Evolutionary conservation across 2,329 filamentous ascomycete genomes (phyloP).

Genomic region (Mariannaea elegans): DNA sequence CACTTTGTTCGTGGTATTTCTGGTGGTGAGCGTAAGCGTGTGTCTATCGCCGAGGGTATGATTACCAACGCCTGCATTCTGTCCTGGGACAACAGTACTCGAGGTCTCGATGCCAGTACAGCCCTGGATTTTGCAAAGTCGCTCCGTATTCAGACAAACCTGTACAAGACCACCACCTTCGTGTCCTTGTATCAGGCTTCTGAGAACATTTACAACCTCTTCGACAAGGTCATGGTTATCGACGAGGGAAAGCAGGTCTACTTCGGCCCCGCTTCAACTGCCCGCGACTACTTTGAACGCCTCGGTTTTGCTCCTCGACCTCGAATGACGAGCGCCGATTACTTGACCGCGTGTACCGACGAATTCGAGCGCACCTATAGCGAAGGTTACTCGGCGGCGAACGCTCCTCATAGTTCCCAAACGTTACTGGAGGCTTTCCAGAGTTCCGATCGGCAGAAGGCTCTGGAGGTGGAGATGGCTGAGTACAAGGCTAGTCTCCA

Average conservation of each 20-base stretch:
- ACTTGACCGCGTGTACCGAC: slow-evolving; percentile 83
- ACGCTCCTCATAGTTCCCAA: slow-evolving; percentile 75
- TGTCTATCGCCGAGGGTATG: slow-evolving; percentile 84
- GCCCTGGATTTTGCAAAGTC: slow-evolving; percentile 74
- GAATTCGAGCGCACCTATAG: slow-evolving; percentile 84
- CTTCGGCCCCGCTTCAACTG: slow-evolving; percentile 74
- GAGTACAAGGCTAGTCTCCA: slow-evolving; percentile 72
- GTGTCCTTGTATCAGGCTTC: slow-evolving; percentile 88
- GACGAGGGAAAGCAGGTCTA: slow-evolving; percentile 80
- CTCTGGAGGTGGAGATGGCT: slow-evolving; percentile 71
- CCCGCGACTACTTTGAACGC: slow-evolving; percentile 77
- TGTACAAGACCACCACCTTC: slow-evolving; percentile 85
- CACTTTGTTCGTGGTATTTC: slow-evolving; percentile 80
- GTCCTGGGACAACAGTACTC: slow-evolving; percentile 80
- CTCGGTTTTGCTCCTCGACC: slow-evolving; percentile 80
- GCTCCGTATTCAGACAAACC: slow-evolving; percentile 81
- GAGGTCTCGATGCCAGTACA: slow-evolving; percentile 73
- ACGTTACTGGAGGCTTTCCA: slow-evolving; percentile 76
- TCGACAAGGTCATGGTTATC: slow-evolving; percentile 87
- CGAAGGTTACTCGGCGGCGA: slow-evolving; percentile 68
- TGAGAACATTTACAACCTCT: slow-evolving; percentile 80
- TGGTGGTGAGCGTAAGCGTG: slow-evolving; percentile 76
- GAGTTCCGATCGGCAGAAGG: slow-evolving; percentile 65
- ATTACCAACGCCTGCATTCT: slow-evolving; percentile 76
- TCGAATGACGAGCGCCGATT: slow-evolving; percentile 83